Base-by-base conservation (phyloP, 306 rosid species). In the Clitoria ternatea region DNA sequence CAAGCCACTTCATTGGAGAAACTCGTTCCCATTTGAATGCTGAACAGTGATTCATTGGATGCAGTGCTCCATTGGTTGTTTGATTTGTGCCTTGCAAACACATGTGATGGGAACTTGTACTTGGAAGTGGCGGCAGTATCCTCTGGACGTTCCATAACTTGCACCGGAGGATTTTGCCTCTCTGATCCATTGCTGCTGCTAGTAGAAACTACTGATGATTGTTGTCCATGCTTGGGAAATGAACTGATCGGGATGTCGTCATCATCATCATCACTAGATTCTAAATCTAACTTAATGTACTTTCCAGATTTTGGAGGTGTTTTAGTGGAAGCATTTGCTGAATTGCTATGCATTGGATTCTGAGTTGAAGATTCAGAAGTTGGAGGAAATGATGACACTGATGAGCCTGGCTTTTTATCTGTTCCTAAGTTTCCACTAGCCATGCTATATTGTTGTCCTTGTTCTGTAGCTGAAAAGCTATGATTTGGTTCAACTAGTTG, bases 1-100 rank as follows among this genome's bases (percentile, higher is more conserved):
- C 72, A 72, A 43, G 17, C 11, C n/a, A 76, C 69, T 9, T 92
- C 98, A 42, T 54, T 77, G 15, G 89, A 80, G 85, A 92, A 92
- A 75, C 98, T 92, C 78, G 61, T 79, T 29, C 98, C 98, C 88
- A 76, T 76, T 7, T 88, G 96, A 71, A 92, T 90, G 84, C 96
- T 92, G 78, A 92, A 92, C 64, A 90, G 69, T 3, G 96, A 92
- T 40, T 90, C 98, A 27, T 88, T 92, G 4, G 98, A 92, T 23
- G 83, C 61, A 8, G 55, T 54, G 63, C 96, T 92, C 98, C 98
- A 92, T 62, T 92, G 87, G 2, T 81, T 49, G 7, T 73, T 80
- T 11, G 92, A 74, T 47, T 52, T 78, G 44, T 79, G 57, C 24
- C 92, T 82, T 1, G 76, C 64, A 44, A 92, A 90, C 8, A 85